Conservation (phyloP, 2,329 filamentous ascomycete genomes). For the Pseudopithomyces chartarum region DNA sequence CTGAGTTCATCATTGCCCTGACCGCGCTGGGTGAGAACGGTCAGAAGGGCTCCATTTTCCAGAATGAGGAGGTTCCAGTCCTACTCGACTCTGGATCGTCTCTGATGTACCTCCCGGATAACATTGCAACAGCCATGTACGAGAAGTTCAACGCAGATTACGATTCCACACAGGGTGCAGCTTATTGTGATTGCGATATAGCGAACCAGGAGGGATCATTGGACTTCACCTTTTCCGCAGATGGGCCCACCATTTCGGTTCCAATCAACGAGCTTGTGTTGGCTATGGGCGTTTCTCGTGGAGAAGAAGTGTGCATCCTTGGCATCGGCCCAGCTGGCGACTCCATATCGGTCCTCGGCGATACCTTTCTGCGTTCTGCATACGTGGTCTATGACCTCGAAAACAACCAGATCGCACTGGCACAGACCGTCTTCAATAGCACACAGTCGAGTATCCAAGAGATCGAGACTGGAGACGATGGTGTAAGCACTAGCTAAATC, state of each 20-base stretch:
- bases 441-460: constrained; percentile 57
- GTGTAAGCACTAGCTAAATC: constrained; percentile 39
- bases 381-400: constrained; percentile 67
- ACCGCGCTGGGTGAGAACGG: constrained; percentile 53
- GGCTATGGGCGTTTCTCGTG: constrained; percentile 50
- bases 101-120: constrained; percentile 69
- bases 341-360: constrained; percentile 59
- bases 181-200: constrained; percentile 59
- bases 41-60: constrained; percentile 49
- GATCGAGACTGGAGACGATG: constrained; percentile 55
- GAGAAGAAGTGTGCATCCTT: constrained; percentile 52
- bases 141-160: constrained; percentile 48
- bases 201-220: constrained; percentile 56
- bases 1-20: constrained; percentile 59
- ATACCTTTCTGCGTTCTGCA: constrained; percentile 66
- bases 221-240: constrained; percentile 60
- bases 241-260: constrained; percentile 58
- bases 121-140: constrained; percentile 57
- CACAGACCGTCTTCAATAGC: constrained; percentile 65
- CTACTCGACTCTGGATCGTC: constrained; percentile 79
- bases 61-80: constrained; percentile 55
- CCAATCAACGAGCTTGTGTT: constrained; percentile 62
- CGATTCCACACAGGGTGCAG: constrained; percentile 48
- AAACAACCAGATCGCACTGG: constrained; percentile 65
- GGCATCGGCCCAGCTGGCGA: constrained; percentile 56